A percentile compares a stretch with the other conserved stretches of the same genome.
Conservation (phyloP, 1,284 basidiomycete species). For the Ustilago trichophora region DNA sequence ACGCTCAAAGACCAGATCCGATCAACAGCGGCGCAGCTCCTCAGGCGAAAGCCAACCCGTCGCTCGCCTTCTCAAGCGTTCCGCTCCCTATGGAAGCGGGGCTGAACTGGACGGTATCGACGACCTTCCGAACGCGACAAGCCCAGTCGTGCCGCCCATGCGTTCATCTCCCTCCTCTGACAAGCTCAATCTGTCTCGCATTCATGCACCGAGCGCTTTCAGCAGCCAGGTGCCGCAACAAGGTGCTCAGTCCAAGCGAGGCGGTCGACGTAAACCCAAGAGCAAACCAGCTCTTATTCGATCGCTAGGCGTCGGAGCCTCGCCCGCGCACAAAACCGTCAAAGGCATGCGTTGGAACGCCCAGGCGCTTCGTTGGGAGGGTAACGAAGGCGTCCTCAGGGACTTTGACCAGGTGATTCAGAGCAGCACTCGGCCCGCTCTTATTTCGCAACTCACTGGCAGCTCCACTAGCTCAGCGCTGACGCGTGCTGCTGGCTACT, state of each 20-base stretch:
- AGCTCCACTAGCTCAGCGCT: slow-evolving; percentile 39
- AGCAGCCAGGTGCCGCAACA: background rate
- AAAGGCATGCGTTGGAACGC: slow-evolving; percentile 96
- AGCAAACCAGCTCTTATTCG: slow-evolving; percentile 50
- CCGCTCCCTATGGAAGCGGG: slow-evolving; percentile 87
- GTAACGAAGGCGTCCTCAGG: slow-evolving; percentile 86
- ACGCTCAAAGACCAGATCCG: slow-evolving; percentile 10
- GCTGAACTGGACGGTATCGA: slow-evolving; percentile 91
- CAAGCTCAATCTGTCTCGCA: slow-evolving; percentile 70
- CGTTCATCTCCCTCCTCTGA: slow-evolving; percentile 5
- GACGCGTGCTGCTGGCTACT: slow-evolving; percentile 21
- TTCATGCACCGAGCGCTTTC: background rate
- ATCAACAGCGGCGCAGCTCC: slow-evolving; percentile 14
- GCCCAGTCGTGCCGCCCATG: slow-evolving; percentile 3
- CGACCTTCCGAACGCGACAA: slow-evolving; percentile 79
- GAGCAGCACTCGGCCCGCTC: slow-evolving; percentile 87
- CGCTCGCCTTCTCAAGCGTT: slow-evolving; percentile 77
- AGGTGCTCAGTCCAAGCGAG: slow-evolving; percentile 14
- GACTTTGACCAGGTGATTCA: slow-evolving; percentile 86
- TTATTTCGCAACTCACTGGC: slow-evolving; percentile 72
- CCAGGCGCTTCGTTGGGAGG: slow-evolving; percentile 87
- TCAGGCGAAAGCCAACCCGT: slow-evolving; percentile 20
- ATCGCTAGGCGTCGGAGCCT: slow-evolving; percentile 40
- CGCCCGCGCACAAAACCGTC: slow-evolving; percentile 34
- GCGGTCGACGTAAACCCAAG: slow-evolving; percentile 68